These are phyloP conservation scores for Exophiala calicioides DNA, from an alignment of 2,329 filamentous ascomycete species.

Conservation along the genomic window DNA sequence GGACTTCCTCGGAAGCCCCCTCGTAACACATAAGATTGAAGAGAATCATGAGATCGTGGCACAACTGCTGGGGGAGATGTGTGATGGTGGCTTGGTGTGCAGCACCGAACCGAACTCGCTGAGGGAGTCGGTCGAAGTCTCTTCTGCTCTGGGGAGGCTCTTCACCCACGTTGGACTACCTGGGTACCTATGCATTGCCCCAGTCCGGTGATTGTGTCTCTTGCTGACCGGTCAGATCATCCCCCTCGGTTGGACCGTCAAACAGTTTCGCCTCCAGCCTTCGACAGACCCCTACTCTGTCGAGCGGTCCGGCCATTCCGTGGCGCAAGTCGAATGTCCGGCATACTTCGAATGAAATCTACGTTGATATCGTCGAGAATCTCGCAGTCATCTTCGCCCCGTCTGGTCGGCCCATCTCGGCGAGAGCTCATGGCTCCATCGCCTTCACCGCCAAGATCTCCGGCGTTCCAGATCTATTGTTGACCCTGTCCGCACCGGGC, in stretches of 20 bases:
- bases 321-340: constrained; percentile 91
- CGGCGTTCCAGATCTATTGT: constrained; percentile 83
- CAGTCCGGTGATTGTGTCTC: not conserved
- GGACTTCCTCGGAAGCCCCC: constrained; percentile 86
- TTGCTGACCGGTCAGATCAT: constrained; percentile 36
- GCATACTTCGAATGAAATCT: constrained; percentile 95
- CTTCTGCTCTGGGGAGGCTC: constrained; percentile 84
- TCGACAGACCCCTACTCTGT: constrained; percentile 31
- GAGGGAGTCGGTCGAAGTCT: constrained; percentile 86
- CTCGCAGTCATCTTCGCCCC: constrained; percentile 85
- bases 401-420: constrained; percentile 81
- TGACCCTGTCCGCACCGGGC: constrained; percentile 77
- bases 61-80: constrained; percentile 93
- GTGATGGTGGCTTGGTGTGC: constrained; percentile 83
- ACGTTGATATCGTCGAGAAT: constrained; percentile 92
- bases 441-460: constrained; percentile 95
- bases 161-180: constrained; percentile 84
- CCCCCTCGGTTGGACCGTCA: constrained; percentile 43
- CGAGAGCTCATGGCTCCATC: constrained; percentile 87
- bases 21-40: constrained; percentile 85
- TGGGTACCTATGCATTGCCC: constrained; percentile 55
- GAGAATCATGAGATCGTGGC: constrained; percentile 89
- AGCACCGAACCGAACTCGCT: constrained; percentile 93
- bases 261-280: constrained; percentile 45
- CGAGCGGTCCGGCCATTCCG: constrained; percentile 62